Evolutionary conservation across 1,284 basidiomycete species (phyloP).

Genomic region (Rhodotorula sp.): DNA sequence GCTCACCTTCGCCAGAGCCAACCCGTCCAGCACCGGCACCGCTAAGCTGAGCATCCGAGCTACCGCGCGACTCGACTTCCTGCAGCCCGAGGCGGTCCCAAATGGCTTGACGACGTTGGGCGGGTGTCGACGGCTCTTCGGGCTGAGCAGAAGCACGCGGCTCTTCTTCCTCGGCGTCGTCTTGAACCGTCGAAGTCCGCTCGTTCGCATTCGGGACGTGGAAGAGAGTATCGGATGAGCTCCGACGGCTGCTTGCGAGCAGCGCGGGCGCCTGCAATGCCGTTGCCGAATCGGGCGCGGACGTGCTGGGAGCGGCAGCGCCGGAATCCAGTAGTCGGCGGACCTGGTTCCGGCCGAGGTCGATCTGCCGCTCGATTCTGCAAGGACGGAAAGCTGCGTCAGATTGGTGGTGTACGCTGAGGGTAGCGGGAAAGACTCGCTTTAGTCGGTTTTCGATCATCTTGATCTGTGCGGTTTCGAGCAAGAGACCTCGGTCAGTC

Average conservation of each 20-base stretch:
- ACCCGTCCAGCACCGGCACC: not conserved
- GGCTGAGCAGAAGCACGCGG: not conserved
- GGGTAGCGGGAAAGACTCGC: conserved; percentile 39
- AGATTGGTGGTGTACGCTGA: not conserved
- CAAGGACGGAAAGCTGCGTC: not conserved
- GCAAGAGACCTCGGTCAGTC: not conserved
- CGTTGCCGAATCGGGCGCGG: not conserved
- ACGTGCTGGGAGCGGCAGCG: not conserved
- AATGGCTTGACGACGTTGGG: conserved; percentile 24
- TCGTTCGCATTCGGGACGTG: not conserved
- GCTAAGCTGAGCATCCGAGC: not conserved
- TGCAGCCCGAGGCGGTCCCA: conserved; percentile 14
- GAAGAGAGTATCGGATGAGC: not conserved
- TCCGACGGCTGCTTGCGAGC: not conserved
- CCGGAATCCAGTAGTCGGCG: conserved; percentile 7
- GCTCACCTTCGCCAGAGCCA: not conserved
- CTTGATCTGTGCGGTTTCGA: conserved; percentile 60
- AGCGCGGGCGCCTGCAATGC: not conserved
- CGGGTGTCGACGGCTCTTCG: not conserved
- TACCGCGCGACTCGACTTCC: not conserved
- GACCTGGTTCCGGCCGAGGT: conserved; percentile 66
- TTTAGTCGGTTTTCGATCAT: conserved; percentile 81
- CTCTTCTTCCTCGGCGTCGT: not conserved
- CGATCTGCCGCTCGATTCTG: conserved; percentile 74
- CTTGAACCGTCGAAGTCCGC: not conserved